A percentile compares a stretch with the other conserved stretches of the same genome.
Evolutionary conservation across 306 rosid genomes (phyloP).

Genomic region (Pterocarpus santalinus): DNA sequence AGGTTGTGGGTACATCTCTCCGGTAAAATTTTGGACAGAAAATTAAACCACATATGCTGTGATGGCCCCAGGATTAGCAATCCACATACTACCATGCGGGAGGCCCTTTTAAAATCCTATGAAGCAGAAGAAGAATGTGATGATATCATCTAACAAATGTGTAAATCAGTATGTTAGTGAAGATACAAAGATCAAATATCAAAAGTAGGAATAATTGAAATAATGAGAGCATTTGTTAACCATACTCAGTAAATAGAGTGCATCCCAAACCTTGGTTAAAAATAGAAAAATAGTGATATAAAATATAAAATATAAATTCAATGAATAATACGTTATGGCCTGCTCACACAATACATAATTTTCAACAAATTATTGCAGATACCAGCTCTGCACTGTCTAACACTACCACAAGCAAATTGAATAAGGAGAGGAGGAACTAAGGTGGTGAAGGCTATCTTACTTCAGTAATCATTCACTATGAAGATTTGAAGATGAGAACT

Average conservation of each 20-base stretch:
- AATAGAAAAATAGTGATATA: not conserved
- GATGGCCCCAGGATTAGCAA: slow-evolving; percentile 78
- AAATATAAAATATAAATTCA: not conserved
- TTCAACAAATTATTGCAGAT: too few relatives aligned
- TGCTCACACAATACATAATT: too few relatives aligned
- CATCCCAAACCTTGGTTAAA: not conserved
- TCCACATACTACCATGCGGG: slow-evolving; percentile 73
- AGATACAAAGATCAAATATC: not conserved
- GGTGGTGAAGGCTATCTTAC: too few relatives aligned
- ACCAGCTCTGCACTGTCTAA: too few relatives aligned
- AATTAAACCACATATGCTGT: slow-evolving; percentile 81
- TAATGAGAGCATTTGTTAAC: not conserved
- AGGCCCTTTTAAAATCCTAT: slow-evolving; percentile 61
- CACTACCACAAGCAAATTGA: too few relatives aligned
- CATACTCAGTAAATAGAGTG: slow-evolving; percentile 13
- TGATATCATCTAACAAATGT: slow-evolving; percentile 63
- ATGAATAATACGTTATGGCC: too few relatives aligned
- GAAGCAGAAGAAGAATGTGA: slow-evolving; percentile 54
- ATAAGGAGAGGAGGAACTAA: too few relatives aligned
- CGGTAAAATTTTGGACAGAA: slow-evolving; percentile 66
- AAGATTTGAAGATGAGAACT: too few relatives aligned
- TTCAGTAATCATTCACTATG: too few relatives aligned
- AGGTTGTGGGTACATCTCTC: slow-evolving; percentile 65
- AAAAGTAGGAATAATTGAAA: not conserved
- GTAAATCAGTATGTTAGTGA: slow-evolving; percentile 26